A percentile compares a stretch with the other conserved stretches of the same genome.
Evolutionary conservation across 2,329 filamentous ascomycete species (phyloP).

Genomic region (Stagonosporopsis tanaceti): DNA sequence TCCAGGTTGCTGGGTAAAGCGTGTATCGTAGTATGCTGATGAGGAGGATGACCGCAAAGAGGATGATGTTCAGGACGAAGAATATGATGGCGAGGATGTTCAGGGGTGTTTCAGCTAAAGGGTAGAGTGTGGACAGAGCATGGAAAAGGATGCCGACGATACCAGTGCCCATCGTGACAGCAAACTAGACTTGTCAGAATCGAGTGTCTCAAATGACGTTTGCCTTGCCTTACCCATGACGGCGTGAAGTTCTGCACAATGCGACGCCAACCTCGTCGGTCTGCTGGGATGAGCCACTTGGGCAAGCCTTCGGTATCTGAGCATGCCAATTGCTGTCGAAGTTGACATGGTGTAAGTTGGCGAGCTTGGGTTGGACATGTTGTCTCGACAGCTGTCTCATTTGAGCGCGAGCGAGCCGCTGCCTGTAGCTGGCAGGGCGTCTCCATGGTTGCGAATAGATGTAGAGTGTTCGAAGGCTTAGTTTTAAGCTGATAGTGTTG

Average conservation of each 20-base stretch:
- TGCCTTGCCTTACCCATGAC: conserved; percentile 36
- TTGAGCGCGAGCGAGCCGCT: conserved; percentile 9
- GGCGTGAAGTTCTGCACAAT: conserved; percentile 47
- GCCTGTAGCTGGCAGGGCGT: conserved; percentile 9
- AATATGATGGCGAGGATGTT: conserved; percentile 65
- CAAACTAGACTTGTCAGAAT: conserved; percentile 24
- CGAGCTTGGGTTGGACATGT: conserved; percentile 10
- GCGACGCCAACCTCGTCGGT: conserved; percentile 40
- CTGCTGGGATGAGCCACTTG: conserved; percentile 36
- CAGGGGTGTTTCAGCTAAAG: conserved; percentile 57
- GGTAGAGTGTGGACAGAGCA: conserved; percentile 63
- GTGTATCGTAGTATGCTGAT: conserved; percentile 68
- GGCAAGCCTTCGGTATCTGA: conserved; percentile 19
- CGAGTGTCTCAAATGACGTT: too few relatives aligned
- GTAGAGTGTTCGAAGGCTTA: too few relatives aligned
- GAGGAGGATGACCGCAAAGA: conserved; percentile 64
- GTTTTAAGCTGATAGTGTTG: neutral
- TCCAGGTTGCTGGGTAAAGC: conserved; percentile 71
- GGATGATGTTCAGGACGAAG: conserved; percentile 64
- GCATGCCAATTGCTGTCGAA: conserved; percentile 12
- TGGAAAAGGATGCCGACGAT: conserved; percentile 64
- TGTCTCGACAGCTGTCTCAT: conserved; percentile 12
- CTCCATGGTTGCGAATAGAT: neutral
- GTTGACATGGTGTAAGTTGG: conserved; percentile 18
- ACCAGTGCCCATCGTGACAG: conserved; percentile 39